phyloP scores from a whole-genome alignment of 169 alveolate species.

The Plasmodium cynomolgi region DNA sequence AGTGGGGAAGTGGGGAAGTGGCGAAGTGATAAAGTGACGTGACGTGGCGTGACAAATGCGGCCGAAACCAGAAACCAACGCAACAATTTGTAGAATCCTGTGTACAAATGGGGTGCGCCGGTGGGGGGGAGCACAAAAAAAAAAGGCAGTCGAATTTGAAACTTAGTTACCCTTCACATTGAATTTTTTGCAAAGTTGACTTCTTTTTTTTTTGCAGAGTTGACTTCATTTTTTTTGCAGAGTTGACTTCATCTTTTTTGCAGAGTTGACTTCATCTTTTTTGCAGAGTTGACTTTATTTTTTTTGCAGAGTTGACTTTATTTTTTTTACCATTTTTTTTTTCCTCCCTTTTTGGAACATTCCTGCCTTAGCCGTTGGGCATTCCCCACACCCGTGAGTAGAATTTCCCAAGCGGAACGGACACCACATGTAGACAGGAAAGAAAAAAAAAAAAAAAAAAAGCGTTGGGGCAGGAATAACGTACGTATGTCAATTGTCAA shows the following conservation, averaged over 20 bases:
- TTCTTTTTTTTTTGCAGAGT: background rate
- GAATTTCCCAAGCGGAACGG: background rate
- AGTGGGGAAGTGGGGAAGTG: background rate
- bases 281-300: background rate
- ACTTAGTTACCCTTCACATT: background rate
- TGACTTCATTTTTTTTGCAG: background rate
- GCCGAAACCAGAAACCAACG: background rate
- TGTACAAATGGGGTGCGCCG: background rate
- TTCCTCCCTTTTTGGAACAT: background rate
- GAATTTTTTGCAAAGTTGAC: background rate
- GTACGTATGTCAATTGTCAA: background rate
- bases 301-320: background rate
- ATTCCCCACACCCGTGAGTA: background rate
- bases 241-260: background rate
- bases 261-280: background rate
- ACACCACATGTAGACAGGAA: background rate
- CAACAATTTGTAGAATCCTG: constrained; percentile 2
- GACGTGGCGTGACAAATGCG: background rate
- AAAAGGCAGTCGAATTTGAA: background rate
- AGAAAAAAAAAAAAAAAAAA: background rate
- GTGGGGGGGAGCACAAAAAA: background rate
- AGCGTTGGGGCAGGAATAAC: background rate
- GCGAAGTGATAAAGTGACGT: background rate
- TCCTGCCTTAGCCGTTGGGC: background rate
- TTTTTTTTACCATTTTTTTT: background rate